Base-by-base conservation (phyloP, 2,329 filamentous ascomycete species). In the Periconia digitata region DNA sequence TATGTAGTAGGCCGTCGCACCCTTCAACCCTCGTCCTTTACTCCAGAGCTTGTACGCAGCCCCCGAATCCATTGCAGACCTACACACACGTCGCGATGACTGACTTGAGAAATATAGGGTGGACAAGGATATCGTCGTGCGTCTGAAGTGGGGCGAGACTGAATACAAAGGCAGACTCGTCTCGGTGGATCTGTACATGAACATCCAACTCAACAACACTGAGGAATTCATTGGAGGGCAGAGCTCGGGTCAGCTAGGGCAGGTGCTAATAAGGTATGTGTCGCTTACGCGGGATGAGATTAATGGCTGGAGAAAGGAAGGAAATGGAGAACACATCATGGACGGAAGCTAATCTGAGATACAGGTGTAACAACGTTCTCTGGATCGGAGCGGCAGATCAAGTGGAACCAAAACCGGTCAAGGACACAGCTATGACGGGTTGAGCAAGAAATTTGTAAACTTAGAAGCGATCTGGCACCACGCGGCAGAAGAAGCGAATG, bases 131-230 rank as follows among this genome's bases (percentile, higher is more conserved):
- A 86, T 99, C 67, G 80, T 92, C 55, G 88, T 99, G 56, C 90
- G 92, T 64, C 83, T 99, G 57, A 99, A 99, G 82, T 99, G 94
- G 94, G 91, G 90, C 63, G 87, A 96, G 74, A 94, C 90, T 51
- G 94, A 99, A 74, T 99, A 99, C 83, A 95, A 92, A 73, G 94
- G 94, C 71, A 84, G 84, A 58, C 84, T 99, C 54, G 89, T 96
- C 68, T 92, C 88, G 64, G 89, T 95, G 68, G 94, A 99, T 77
- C 91, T 89, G 69, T 99, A 99, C 79, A 97, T 99, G 92, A 99
- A 99, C 78, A 85, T 99, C 56, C 91, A 97, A 76, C 83, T 99
- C 55, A 85, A 86, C 58, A 86, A 87, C 64, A 92, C 92, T 43
- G 89, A 96, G 75, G 94, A 99, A 74, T 96, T 87, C 75, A 89